phyloP scores from a whole-genome alignment of 805 yeast species.

The Candida multigemmis region DNA sequence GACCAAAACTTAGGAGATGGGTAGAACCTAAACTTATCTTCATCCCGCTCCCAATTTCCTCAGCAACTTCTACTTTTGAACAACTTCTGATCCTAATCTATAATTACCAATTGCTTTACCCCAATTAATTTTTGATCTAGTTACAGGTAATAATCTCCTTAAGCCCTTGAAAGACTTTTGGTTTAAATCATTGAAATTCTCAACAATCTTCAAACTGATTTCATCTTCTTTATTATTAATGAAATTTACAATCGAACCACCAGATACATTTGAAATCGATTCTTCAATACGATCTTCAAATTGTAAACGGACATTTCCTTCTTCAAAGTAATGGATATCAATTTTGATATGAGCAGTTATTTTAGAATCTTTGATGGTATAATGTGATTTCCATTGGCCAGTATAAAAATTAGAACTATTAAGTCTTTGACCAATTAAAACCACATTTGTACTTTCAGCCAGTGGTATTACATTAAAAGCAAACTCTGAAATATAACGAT shows the following conservation, averaged over 20 bases:
- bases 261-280: conserved; percentile 11
- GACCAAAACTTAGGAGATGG: no score
- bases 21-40: no score
- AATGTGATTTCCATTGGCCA: conserved; percentile 78
- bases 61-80: conserved; percentile 23
- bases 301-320: conserved; percentile 83
- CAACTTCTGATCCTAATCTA: conserved; percentile 76
- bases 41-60: no score
- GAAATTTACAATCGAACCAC: conserved; percentile 27
- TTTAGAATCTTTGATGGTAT: conserved; percentile 30
- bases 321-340: conserved; percentile 90
- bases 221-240: conserved; percentile 51
- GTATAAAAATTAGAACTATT: conserved; percentile 78
- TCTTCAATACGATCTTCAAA: conserved; percentile 24
- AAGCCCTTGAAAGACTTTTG: conserved; percentile 74
- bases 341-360: conserved; percentile 50
- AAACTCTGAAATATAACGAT: conserved; percentile 56
- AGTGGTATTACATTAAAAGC: conserved; percentile 35
- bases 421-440: conserved; percentile 62
- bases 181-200: conserved; percentile 61
- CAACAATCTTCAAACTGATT: conserved; percentile 51
- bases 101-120: conserved; percentile 88
- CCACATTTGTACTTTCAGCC: conserved; percentile 29
- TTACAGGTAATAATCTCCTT: conserved; percentile 87
- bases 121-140: conserved; percentile 90